These are phyloP conservation scores for Mortierella sp. DNA, from an alignment of 371 early-diverging fungal genomes.

Conservation along the genomic window DNA sequence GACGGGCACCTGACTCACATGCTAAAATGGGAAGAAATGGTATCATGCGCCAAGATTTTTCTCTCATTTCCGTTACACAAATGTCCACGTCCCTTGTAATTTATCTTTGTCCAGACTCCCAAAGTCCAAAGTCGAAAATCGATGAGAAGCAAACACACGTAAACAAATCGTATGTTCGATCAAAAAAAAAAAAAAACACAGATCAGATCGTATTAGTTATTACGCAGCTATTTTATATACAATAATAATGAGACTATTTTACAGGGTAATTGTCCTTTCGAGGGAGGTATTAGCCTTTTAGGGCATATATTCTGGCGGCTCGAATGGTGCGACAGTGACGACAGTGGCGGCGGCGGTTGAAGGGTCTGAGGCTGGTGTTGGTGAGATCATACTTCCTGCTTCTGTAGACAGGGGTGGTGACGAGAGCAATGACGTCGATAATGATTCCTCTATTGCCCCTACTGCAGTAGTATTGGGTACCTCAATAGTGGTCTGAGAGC, in stretches of 20 bases:
- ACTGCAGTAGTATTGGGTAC: background rate
- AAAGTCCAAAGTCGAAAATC: background rate
- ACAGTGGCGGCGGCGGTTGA: too few species aligned
- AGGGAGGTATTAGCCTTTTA: background rate
- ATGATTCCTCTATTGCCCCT: background rate
- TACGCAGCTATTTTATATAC: background rate
- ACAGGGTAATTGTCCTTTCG: background rate
- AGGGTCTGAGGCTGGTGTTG: background rate
- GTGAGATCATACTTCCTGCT: background rate
- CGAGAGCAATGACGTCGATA: background rate
- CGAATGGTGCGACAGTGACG: background rate
- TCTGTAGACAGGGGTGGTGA: background rate
- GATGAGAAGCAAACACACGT: background rate
- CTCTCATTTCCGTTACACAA: too few species aligned
- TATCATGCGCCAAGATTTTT: too few species aligned
- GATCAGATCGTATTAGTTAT: background rate
- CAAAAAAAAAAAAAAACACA: too few species aligned
- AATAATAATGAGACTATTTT: background rate
- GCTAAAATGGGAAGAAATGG: too few species aligned
- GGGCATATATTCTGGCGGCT: constrained; percentile 26
- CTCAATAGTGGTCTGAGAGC: background rate
- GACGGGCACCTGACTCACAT: too few species aligned
- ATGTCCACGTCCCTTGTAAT: too few species aligned
- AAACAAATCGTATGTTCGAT: background rate
- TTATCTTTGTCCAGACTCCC: background rate